Evolutionary conservation across 164 flowering plant species (phyloP).

Genomic region (Sextonia rubra): DNA sequence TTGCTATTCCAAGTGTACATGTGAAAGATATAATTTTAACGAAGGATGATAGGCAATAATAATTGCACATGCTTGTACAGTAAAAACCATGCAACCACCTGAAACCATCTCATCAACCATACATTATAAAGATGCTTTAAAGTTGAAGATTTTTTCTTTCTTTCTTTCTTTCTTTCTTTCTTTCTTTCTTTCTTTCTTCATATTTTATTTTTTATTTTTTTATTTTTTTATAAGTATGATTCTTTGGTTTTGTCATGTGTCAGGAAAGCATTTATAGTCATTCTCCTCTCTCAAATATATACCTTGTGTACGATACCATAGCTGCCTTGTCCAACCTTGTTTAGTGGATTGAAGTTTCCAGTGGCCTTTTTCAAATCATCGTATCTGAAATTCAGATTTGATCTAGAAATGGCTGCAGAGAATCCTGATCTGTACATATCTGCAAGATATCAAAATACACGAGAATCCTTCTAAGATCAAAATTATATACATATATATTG

Average conservation of each 20-base stretch:
- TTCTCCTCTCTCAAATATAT: neutral
- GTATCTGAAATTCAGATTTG: constrained; percentile 11
- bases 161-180: neutral
- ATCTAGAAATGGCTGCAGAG: constrained; percentile 3
- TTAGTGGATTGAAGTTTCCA: constrained; percentile 19
- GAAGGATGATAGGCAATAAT: too few relatives aligned
- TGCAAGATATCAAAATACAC: constrained; percentile 1
- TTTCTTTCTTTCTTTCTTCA: neutral
- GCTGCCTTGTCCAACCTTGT: constrained; percentile 83
- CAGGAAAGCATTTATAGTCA: neutral
- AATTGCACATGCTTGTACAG: neutral
- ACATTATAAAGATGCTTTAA: neutral
- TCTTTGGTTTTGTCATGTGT: neutral
- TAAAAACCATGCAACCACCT: neutral
- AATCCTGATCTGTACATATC: constrained; percentile 7
- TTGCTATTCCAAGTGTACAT: too few relatives aligned
- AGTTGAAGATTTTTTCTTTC: neutral
- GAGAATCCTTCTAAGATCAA: neutral
- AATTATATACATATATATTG: too few relatives aligned
- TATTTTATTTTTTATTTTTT: too few relatives aligned
- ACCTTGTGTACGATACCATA: constrained; percentile 83
- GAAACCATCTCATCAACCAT: neutral
- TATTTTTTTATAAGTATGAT: neutral
- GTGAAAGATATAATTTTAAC: too few relatives aligned
- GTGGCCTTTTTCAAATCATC: constrained; percentile 12